Evolutionary conservation across 345 rosid species (phyloP), one percentile per base, ranked within the genome.

Genomic region (Salix arbutifolia): DNA sequence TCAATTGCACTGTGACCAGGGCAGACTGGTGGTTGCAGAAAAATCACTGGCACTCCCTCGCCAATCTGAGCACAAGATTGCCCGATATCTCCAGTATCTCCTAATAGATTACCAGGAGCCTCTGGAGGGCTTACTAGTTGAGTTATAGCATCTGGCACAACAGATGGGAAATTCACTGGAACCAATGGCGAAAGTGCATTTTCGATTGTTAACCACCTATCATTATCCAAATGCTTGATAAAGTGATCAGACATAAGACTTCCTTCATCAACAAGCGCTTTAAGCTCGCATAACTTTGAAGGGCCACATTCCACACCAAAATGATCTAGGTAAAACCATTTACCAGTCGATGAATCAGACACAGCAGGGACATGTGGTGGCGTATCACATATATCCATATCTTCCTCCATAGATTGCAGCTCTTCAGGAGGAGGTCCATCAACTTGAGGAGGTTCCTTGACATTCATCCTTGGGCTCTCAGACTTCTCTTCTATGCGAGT

Each of bases 381-480:
- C 1, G 97, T 92, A 81, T 95, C 94, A 80, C 96, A 89, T 73
- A 95, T 95, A 83, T 95, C 99, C 99, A 95, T 96, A 84, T 96
- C 99, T 86, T 93, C 99, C 90, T 96, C 99, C 99, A 96, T 96
- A 42, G 99, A 96, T 30, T 81, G 87, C 84, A 89, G 83, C 85
- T 91, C 98, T 84, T 88, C 94, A 35, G 83, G 85, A 82, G 87
- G 87, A 73, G 79, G 84, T 75, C 66, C 91, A 81, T 79, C 84
- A 71, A 76, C 87, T 69, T 74, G 79, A 75, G 89, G 81, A 75
- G 88, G 80, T 73, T 86, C 90, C 77, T 75, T 85, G 83, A 80
- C 74, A 81, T 78, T 82, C 48, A 68, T 80, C 65, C 74, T 80
- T 17, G 90, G 86, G 76, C 82, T 86, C 78, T 77, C 83, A 58